phyloP scores from a whole-genome alignment of 805 yeast species.

The Nakazawaea holstii region DNA sequence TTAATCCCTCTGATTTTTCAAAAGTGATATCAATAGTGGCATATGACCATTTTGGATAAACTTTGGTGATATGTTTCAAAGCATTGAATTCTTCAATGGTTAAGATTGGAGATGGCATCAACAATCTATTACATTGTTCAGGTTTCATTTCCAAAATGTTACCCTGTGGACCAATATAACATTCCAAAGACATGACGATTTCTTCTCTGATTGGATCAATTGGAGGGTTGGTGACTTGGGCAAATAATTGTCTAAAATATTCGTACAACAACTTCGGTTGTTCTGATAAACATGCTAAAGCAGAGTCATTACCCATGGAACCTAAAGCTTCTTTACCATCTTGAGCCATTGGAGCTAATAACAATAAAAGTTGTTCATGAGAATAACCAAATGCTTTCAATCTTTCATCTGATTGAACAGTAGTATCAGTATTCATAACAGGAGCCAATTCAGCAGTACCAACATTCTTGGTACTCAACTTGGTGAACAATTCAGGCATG shows the following conservation, averaged over 20 bases:
- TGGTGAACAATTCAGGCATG: constrained; percentile 66
- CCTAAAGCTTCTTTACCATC: constrained; percentile 94
- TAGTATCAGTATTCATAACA: constrained; percentile 24
- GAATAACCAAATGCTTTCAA: constrained; percentile 87
- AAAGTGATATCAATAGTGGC: constrained; percentile 85
- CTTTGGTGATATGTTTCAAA: constrained; percentile 61
- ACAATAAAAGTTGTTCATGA: constrained; percentile 80
- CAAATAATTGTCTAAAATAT: constrained; percentile 92
- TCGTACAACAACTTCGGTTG: constrained; percentile 90
- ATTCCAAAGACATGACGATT: constrained; percentile 94
- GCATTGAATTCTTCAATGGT: constrained; percentile 71
- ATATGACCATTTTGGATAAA: constrained; percentile 84
- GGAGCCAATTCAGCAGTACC: constrained; percentile 20
- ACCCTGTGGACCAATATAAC: constrained; percentile 98
- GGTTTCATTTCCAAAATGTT: constrained; percentile 90
- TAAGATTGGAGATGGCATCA: constrained; percentile 78
- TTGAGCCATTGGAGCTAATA: constrained; percentile 89
- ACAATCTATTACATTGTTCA: constrained; percentile 82
- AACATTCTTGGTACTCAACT: constrained; percentile 41
- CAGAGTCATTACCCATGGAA: constrained; percentile 97
- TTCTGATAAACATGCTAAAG: constrained; percentile 89
- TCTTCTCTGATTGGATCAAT: constrained; percentile 97
- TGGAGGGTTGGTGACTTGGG: constrained; percentile 98
- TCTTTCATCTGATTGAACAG: constrained; percentile 78
- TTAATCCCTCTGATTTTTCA: constrained; percentile 72